These are phyloP conservation scores for Asterophora parasitica DNA, from an alignment of 768 basidiomycete genomes.

Conservation along the genomic window DNA sequence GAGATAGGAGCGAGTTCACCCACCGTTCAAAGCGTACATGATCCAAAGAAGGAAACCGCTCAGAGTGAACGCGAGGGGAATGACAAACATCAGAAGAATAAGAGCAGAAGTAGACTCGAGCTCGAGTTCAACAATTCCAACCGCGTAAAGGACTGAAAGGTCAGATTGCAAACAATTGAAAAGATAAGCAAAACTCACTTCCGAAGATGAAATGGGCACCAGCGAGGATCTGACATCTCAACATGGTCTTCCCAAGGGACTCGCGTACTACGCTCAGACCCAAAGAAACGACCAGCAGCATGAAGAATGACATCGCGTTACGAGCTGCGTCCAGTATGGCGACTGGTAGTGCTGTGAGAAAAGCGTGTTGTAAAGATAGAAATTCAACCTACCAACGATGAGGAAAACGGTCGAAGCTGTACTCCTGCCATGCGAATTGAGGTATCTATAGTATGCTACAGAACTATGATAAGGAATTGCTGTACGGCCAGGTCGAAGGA, in stretches of 20 bases:
- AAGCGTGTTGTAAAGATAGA: no score
- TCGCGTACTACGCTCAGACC: constrained; percentile 92
- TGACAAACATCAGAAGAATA: constrained; percentile 81
- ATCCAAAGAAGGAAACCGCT: constrained; percentile 97
- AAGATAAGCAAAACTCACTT: constrained; percentile 47
- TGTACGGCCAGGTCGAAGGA: background rate
- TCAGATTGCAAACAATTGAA: constrained; percentile 1
- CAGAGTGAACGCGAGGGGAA: constrained; percentile 93
- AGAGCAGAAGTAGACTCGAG: constrained; percentile 88
- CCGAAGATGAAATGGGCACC: constrained; percentile 90
- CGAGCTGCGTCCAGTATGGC: constrained; percentile 94
- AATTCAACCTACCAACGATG: constrained; percentile 75
- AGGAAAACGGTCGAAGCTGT: constrained; percentile 83
- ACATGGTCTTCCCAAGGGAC: constrained; percentile 79
- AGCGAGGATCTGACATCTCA: constrained; percentile 76
- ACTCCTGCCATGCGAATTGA: constrained; percentile 80
- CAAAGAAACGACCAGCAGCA: constrained; percentile 88
- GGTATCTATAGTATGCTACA: constrained; percentile 87
- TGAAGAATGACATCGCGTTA: constrained; percentile 93
- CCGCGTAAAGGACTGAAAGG: constrained; percentile 74
- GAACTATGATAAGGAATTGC: constrained; percentile 3
- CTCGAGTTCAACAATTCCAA: constrained; percentile 91
- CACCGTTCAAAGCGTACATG: constrained; percentile 84
- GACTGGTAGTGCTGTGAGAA: constrained; percentile 39
- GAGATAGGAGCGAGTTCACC: constrained; percentile 16